These are phyloP conservation scores for Auxenochlorella protothecoides DNA, from an alignment of 139 green algal species.

Conservation along the genomic window DNA sequence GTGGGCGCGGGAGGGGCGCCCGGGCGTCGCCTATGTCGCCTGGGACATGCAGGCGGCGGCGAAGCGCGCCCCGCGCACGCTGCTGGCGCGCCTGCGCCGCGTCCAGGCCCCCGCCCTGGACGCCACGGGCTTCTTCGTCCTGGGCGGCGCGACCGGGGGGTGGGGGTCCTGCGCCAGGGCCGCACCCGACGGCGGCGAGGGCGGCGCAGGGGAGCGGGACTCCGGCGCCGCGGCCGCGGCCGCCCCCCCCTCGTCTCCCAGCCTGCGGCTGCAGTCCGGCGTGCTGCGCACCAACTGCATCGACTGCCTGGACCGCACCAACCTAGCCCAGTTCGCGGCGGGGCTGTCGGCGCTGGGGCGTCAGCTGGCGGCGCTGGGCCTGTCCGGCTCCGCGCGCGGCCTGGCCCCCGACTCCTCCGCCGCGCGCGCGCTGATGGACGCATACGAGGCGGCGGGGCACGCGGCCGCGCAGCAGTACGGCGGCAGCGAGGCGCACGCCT, in stretches of 20 bases:
- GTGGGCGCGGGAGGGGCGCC: slow-evolving; percentile 10
- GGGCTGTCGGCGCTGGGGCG: slow-evolving; percentile 62
- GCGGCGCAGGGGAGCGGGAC: background rate
- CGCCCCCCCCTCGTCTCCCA: background rate
- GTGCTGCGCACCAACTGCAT: slow-evolving; percentile 93
- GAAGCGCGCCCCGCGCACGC: slow-evolving; percentile 45
- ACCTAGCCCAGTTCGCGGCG: slow-evolving; percentile 81
- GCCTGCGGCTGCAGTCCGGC: slow-evolving; percentile 38
- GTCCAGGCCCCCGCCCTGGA: slow-evolving; percentile 21
- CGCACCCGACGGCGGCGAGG: background rate
- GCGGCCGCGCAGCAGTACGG: slow-evolving; percentile 80
- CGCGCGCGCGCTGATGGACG: slow-evolving; percentile 66
- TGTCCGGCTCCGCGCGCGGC: slow-evolving; percentile 16
- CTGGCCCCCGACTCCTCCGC: slow-evolving; percentile 30
- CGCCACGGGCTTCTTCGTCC: slow-evolving; percentile 21
- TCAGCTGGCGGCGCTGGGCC: slow-evolving; percentile 63
- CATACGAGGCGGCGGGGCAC: slow-evolving; percentile 89
- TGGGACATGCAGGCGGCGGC: slow-evolving; percentile 23
- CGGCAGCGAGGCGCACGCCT: slow-evolving; percentile 80
- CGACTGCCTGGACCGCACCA: slow-evolving; percentile 95
- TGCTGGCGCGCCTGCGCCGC: slow-evolving; percentile 50
- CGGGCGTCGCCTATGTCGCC: too few relatives aligned
- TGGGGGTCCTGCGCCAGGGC: background rate
- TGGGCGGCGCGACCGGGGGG: background rate
- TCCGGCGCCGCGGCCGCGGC: background rate